A percentile compares a stretch with the other conserved stretches of the same genome.
Evolutionary conservation across 1,139 yeast species (phyloP).

Genomic region (Geotrichum bryndzae): DNA sequence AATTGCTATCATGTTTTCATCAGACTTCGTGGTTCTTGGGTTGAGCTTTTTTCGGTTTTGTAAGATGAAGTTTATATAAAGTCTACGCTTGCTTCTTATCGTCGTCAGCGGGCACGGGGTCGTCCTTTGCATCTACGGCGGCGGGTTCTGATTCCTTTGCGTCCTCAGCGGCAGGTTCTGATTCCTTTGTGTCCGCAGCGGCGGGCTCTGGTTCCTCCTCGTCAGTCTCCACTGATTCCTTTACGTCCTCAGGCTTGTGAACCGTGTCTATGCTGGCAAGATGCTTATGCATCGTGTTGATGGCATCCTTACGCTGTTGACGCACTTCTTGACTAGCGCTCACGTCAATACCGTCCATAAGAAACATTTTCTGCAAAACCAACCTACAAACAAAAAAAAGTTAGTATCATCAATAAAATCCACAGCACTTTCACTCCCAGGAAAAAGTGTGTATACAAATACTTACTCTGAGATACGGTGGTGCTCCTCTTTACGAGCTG

Average conservation of each 20-base stretch:
- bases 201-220: background rate
- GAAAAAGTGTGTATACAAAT: background rate
- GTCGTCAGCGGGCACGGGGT: background rate
- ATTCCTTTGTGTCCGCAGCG: background rate
- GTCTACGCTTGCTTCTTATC: background rate
- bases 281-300: slow-evolving; percentile 35
- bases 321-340: slow-evolving; percentile 31
- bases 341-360: slow-evolving; percentile 39
- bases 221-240: background rate
- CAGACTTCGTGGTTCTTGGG: background rate
- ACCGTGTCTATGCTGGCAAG: slow-evolving; percentile 34
- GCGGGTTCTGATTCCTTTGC: background rate
- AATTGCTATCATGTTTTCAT: too few species aligned
- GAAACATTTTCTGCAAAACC: slow-evolving; percentile 37
- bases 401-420: background rate
- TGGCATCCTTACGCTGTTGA: slow-evolving; percentile 35
- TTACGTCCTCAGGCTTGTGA: background rate
- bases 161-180: background rate
- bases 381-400: background rate
- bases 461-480: slow-evolving; percentile 34
- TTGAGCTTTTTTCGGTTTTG: background rate
- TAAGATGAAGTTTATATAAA: background rate
- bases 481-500: slow-evolving; percentile 33
- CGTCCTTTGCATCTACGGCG: background rate
- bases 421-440: background rate